phyloP scores from a whole-genome alignment of 192 early-diverging fungal species.

The Nowakowskiella sp. region DNA sequence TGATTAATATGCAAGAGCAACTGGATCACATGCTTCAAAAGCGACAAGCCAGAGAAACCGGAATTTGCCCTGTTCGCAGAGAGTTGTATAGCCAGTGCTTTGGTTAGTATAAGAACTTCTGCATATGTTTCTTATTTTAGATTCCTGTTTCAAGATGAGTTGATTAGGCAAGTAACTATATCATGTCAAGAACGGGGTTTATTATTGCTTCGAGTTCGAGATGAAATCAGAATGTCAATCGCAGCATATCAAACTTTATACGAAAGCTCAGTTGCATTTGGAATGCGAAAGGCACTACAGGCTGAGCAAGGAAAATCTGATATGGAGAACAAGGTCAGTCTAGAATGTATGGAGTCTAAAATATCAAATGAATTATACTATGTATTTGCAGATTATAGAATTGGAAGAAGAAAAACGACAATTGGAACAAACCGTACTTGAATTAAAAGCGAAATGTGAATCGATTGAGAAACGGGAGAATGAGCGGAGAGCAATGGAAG shows the following conservation, averaged over 20 bases:
- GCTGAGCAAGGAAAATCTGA: conserved; percentile 57
- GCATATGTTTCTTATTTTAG: too few species aligned
- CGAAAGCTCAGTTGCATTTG: conserved; percentile 54
- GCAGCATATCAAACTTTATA: conserved; percentile 59
- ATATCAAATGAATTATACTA: conserved; percentile 16
- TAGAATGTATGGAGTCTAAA: not conserved
- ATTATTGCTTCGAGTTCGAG: conserved; percentile 48
- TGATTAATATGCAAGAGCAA: conserved; percentile 52
- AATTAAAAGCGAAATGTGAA: conserved; percentile 58
- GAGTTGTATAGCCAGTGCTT: conserved; percentile 60
- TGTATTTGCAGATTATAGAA: conserved; percentile 38
- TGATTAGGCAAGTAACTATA: conserved; percentile 61
- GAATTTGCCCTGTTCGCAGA: conserved; percentile 50
- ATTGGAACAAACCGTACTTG: conserved; percentile 47
- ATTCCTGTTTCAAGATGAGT: conserved; percentile 36
- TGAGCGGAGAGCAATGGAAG: conserved; percentile 55
- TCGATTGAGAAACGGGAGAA: conserved; percentile 55
- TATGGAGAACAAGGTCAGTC: conserved; percentile 47
- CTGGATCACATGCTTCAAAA: conserved; percentile 61
- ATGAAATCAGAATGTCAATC: conserved; percentile 62
- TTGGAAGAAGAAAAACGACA: conserved; percentile 56
- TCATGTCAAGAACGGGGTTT: conserved; percentile 56
- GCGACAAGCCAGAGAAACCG: conserved; percentile 55
- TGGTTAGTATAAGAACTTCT: conserved; percentile 24
- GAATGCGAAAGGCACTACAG: conserved; percentile 56